Percentiles rank a stretch among this genome's conserved stretches.
phyloP scores from a whole-genome alignment of 306 rosid species.

The Mucuna pruriens region DNA sequence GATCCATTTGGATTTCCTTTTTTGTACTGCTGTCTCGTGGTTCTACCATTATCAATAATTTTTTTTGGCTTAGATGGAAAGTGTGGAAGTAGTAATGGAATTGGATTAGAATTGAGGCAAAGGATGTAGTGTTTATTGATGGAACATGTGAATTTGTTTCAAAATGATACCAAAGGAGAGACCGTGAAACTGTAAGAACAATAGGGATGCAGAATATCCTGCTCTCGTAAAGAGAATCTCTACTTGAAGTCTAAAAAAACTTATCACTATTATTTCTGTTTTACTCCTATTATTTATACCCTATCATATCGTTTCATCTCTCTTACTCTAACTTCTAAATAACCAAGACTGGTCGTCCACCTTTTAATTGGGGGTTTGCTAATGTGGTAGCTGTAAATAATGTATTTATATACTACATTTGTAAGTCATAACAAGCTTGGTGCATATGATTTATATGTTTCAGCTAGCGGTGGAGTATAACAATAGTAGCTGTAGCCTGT shows the following conservation, averaged over 20 bases:
- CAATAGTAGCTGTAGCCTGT: slow-evolving; percentile 6
- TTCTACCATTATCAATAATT: not conserved
- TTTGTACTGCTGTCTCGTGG: not conserved
- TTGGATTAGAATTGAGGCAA: not conserved
- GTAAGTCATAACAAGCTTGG: slow-evolving; percentile 1
- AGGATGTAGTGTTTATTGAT: slow-evolving; percentile 13
- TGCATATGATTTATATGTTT: not conserved
- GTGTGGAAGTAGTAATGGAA: not conserved
- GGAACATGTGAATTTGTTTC: not conserved
- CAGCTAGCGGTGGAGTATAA: not conserved
- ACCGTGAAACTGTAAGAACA: not conserved
- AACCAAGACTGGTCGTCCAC: not conserved
- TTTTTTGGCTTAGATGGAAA: not conserved
- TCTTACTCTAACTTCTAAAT: not conserved
- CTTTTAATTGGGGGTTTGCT: not conserved
- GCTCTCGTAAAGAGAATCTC: not conserved
- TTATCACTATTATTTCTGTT: not conserved
- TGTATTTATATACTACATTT: not conserved
- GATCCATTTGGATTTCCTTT: not conserved
- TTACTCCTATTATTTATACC: not conserved
- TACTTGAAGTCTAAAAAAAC: not conserved
- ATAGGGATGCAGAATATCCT: not conserved
- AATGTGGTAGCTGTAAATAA: not conserved
- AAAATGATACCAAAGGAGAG: not conserved
- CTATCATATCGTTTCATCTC: not conserved